Conservation (phyloP, 1,139 yeast species). For the Nakaseomyces nivariensis region DNA sequence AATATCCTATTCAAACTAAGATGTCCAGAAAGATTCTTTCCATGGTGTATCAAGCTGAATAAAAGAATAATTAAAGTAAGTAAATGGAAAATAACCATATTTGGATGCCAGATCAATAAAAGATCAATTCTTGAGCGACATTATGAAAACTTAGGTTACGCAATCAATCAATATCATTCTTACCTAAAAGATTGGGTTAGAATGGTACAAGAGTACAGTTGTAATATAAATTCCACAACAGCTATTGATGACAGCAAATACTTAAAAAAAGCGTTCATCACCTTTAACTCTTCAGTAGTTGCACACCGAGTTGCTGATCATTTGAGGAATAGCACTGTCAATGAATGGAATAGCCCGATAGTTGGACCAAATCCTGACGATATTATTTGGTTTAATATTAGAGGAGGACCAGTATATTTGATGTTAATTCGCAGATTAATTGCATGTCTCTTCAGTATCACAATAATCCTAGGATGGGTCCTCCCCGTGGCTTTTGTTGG, state of each 20-base stretch:
- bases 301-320: slow-evolving; percentile 50
- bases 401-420: slow-evolving; percentile 30
- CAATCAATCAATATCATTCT: background rate
- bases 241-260: background rate
- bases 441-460: slow-evolving; percentile 37
- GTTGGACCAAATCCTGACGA: slow-evolving; percentile 50
- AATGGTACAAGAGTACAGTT: background rate
- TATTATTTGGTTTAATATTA: slow-evolving; percentile 49
- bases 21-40: slow-evolving; percentile 4
- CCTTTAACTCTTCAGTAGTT: slow-evolving; percentile 39
- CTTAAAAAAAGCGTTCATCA: slow-evolving; percentile 40
- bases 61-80: background rate
- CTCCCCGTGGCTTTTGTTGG: slow-evolving; percentile 67
- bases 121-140: slow-evolving; percentile 2
- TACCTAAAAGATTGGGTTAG: background rate
- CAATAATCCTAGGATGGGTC: slow-evolving; percentile 50
- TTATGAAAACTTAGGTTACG: background rate
- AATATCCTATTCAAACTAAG: background rate
- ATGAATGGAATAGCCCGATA: slow-evolving; percentile 35
- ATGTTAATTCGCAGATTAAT: slow-evolving; percentile 33
- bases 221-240: background rate
- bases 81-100: background rate
- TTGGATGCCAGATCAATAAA: background rate
- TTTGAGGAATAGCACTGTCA: slow-evolving; percentile 37
- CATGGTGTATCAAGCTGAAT: slow-evolving; percentile 1